phyloP scores from a whole-genome alignment of 2,329 filamentous ascomycete species.

The Diaporthe longicolla region DNA sequence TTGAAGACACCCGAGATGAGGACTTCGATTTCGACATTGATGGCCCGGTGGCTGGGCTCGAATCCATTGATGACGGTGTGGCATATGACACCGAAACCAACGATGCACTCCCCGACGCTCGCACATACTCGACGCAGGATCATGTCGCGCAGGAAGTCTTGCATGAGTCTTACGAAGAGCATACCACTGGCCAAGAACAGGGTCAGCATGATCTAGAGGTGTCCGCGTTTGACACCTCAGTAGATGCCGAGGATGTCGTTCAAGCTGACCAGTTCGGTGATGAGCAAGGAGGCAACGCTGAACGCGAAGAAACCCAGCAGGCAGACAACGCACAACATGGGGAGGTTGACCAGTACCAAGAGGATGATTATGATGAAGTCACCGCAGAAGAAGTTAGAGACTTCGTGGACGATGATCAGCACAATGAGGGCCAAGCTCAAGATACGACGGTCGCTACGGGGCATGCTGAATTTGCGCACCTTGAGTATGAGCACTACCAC shows the following conservation, averaged over 20 bases:
- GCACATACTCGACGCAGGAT: conserved; percentile 12
- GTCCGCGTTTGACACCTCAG: conserved; percentile 1
- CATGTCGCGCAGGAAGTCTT: not conserved
- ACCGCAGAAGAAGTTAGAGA: conserved; percentile 19
- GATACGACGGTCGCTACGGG: conserved; percentile 12
- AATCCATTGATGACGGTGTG: conserved; percentile 9
- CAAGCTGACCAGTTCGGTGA: conserved; percentile 39
- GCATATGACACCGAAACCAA: not conserved
- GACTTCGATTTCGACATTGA: conserved; percentile 52
- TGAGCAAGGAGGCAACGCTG: conserved; percentile 24
- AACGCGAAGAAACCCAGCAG: conserved; percentile 22
- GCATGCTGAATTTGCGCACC: conserved; percentile 17
- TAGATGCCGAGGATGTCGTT: not conserved
- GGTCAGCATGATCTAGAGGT: conserved; percentile 26
- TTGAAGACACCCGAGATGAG: conserved; percentile 44
- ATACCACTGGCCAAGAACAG: not conserved
- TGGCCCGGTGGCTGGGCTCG: conserved; percentile 37
- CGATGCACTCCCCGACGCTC: not conserved
- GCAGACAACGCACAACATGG: conserved; percentile 28
- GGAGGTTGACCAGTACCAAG: conserved; percentile 44
- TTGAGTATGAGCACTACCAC: conserved; percentile 2
- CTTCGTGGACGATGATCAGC: conserved; percentile 45
- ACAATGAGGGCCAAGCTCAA: conserved; percentile 33
- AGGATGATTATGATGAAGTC: conserved; percentile 56
- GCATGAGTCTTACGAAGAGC: conserved; percentile 5